Percentiles rank a stretch among this genome's conserved stretches.
phyloP scores from a whole-genome alignment of 2,329 filamentous ascomycete genomes.

The Scedosporium aurantiacum region DNA sequence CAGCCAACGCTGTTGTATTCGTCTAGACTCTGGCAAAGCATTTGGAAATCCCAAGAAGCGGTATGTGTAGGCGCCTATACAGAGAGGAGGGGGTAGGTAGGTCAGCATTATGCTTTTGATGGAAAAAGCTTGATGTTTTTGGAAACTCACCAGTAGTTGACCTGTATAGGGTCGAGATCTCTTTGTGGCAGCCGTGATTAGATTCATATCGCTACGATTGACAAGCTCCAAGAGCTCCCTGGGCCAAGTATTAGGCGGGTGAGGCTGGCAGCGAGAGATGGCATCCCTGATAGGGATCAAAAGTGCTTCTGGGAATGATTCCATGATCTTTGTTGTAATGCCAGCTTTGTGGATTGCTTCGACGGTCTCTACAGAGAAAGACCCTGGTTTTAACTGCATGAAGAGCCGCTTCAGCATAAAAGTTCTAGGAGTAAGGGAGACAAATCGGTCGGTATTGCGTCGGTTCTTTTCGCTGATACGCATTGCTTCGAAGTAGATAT shows the following conservation, averaged over 20 bases:
- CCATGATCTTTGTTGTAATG: slow-evolving; percentile 56
- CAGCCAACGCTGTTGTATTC: slow-evolving; percentile 48
- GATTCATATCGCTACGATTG: slow-evolving; percentile 69
- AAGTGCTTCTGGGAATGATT: slow-evolving; percentile 79
- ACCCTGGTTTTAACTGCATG: slow-evolving; percentile 48
- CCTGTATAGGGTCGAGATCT: slow-evolving; percentile 17
- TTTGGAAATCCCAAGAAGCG: slow-evolving; percentile 62
- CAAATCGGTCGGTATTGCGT: slow-evolving; percentile 29
- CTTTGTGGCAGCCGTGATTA: slow-evolving; percentile 42
- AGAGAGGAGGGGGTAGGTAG: not conserved
- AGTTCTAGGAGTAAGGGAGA: slow-evolving; percentile 51
- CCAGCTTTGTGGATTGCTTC: slow-evolving; percentile 63
- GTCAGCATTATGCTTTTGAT: not conserved
- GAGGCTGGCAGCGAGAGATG: slow-evolving; percentile 73
- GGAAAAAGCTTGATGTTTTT: not conserved
- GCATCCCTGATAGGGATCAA: slow-evolving; percentile 70
- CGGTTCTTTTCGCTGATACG: slow-evolving; percentile 24
- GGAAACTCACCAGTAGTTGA: slow-evolving; percentile 29
- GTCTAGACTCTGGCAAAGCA: slow-evolving; percentile 61
- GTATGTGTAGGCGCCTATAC: slow-evolving; percentile 49
- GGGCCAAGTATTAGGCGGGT: slow-evolving; percentile 68
- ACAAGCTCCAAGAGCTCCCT: slow-evolving; percentile 62
- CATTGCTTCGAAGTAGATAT: slow-evolving; percentile 31
- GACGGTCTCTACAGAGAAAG: slow-evolving; percentile 51
- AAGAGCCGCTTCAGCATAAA: slow-evolving; percentile 17